These are phyloP conservation scores for Chaetomium cochliodes DNA, from an alignment of 495 filamentous ascomycete species.

Conservation along the genomic window DNA sequence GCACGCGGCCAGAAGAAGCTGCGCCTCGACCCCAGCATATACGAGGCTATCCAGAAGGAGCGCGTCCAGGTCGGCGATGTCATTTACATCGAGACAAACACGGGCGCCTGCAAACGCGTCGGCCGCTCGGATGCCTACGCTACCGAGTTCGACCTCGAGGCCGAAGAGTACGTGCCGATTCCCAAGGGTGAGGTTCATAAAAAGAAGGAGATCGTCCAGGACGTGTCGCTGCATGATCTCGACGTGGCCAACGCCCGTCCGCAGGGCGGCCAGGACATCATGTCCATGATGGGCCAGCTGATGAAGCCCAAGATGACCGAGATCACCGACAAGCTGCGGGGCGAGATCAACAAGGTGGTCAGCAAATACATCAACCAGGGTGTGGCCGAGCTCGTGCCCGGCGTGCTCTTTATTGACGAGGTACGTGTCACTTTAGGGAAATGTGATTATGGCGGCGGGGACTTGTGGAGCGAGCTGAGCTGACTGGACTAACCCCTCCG, in stretches of 20 bases:
- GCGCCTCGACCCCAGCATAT: slow-evolving; percentile 92
- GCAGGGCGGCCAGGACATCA: slow-evolving; percentile 95
- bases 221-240: slow-evolving; percentile 93
- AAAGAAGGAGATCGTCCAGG: slow-evolving; percentile 99
- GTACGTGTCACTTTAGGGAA: slow-evolving; percentile 48
- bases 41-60: slow-evolving; percentile 98
- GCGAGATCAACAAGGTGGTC: slow-evolving; percentile 98
- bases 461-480: slow-evolving; percentile 20
- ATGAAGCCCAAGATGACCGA: slow-evolving; percentile 99
- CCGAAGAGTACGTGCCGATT: slow-evolving; percentile 97
- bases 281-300: slow-evolving; percentile 99
- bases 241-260: slow-evolving; percentile 95
- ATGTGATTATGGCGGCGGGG: slow-evolving; percentile 3
- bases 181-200: slow-evolving; percentile 99
- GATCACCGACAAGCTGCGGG: slow-evolving; percentile 92
- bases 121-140: slow-evolving; percentile 93
- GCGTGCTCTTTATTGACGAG: slow-evolving; percentile 98
- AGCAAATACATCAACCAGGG: slow-evolving; percentile 98
- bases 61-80: slow-evolving; percentile 93
- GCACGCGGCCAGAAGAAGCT: slow-evolving; percentile 95
- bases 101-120: slow-evolving; percentile 93
- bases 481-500: slow-evolving; percentile 24
- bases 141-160: slow-evolving; percentile 97
- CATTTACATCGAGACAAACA: slow-evolving; percentile 98
- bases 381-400: slow-evolving; percentile 94